Base-by-base conservation (phyloP, 75 land plant genomes). In the Selaginella moellendorffii region DNA sequence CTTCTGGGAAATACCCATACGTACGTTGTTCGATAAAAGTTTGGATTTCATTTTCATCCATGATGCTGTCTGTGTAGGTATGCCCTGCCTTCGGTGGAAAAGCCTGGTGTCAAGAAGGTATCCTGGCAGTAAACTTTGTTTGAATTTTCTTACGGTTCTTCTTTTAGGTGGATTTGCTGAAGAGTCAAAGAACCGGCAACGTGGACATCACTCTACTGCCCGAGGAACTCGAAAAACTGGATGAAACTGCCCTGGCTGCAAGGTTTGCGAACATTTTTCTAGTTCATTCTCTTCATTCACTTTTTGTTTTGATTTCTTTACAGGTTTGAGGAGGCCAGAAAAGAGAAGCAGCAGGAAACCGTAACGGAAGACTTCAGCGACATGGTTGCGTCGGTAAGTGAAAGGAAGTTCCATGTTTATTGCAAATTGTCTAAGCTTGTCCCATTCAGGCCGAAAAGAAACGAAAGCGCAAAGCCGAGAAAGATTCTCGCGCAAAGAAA, bases 311-410 rank as follows among this genome's bases (percentile, higher is more conserved):
- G n/a, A 12, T 42, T 52, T 62, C 30, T 20, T 9, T 68, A n/a
- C n/a, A 93, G 98, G 74, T 93, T 84, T 28, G 97, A 95, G 61
- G 99, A 86, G 72, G 99, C 99, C 56, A 76, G 99, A 26, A 87
- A 86, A 28, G 99, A 89, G 65, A 96, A 91, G 54, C 83, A 81
- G 64, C 54, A 80, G 0, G n/a, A n/a, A n/a, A 82, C 78, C 29
- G 87, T 89, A 70, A 73, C 75, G 24, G 99, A 95, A 65, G 99
- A 95, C 71, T 90, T 95, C 79, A 95, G 99, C 64, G 99, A 95
- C 77, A 84, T 95, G 91, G 99, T 95, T 77, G 99, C 99, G n/a
- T 90, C 89, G 96, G 97, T 92, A n/a, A n/a, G n/a, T n/a, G n/a
- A n/a, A n/a, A n/a, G n/a, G n/a, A n/a, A n/a, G n/a, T n/a, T n/a